Conservation (phyloP, 129 eudicot species). For the Gnaphalium uliginosum region DNA sequence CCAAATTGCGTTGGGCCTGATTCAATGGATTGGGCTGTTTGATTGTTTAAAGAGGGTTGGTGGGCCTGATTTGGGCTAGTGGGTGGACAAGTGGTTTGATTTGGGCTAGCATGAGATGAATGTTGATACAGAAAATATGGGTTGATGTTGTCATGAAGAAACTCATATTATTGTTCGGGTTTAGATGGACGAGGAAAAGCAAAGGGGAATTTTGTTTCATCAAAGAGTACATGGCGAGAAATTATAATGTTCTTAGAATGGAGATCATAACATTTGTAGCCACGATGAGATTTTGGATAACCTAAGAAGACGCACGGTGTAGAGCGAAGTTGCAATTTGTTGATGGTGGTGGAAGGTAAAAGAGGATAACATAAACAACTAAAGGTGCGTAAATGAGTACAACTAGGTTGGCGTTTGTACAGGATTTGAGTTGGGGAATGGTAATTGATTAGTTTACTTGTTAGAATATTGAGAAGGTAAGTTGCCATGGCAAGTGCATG, state of each 20-base stretch:
- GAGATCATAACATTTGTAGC: background rate
- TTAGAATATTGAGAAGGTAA: background rate
- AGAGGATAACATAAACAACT: conserved; percentile 6
- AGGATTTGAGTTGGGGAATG: background rate
- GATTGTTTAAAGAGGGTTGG: too few relatives aligned
- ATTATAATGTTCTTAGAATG: background rate
- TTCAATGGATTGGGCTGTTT: too few relatives aligned
- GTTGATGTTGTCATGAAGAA: background rate
- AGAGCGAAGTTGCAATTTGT: background rate
- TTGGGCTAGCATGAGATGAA: background rate
- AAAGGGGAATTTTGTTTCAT: background rate
- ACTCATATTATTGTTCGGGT: background rate
- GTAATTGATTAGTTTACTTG: background rate
- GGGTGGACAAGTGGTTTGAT: background rate
- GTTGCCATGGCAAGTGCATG: background rate
- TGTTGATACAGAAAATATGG: background rate
- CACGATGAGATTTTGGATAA: background rate
- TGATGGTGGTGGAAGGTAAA: background rate
- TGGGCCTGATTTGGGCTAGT: background rate
- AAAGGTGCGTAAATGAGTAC: background rate
- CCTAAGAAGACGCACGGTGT: background rate
- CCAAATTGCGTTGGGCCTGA: too few relatives aligned
- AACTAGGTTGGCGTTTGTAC: background rate
- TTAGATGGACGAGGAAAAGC: background rate
- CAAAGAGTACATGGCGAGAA: background rate